These are phyloP conservation scores for Fusarium graminum DNA, from an alignment of 2,329 filamentous ascomycete genomes.

Conservation along the genomic window DNA sequence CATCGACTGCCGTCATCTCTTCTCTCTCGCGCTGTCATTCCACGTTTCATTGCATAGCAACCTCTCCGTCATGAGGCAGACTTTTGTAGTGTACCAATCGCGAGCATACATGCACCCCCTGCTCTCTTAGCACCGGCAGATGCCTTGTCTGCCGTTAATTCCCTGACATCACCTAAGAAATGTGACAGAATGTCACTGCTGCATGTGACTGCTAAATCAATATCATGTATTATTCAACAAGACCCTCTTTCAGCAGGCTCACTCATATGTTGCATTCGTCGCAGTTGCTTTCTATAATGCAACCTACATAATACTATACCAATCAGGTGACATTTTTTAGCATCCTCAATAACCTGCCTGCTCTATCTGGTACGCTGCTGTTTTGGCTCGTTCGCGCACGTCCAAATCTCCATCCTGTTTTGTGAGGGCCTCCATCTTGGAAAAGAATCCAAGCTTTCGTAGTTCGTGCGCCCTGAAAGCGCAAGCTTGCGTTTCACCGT, in stretches of 20 bases:
- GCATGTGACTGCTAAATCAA: slow-evolving; percentile 5
- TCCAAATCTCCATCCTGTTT: slow-evolving; percentile 81
- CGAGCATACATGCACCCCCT: slow-evolving; percentile 19
- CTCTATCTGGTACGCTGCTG: slow-evolving; percentile 79
- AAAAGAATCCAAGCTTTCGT: slow-evolving; percentile 76
- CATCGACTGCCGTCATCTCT: slow-evolving; percentile 21
- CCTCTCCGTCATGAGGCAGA: slow-evolving; percentile 29
- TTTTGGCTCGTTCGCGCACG: slow-evolving; percentile 86
- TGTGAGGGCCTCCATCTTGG: slow-evolving; percentile 71
- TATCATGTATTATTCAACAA: slow-evolving; percentile 17
- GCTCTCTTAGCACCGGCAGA: slow-evolving; percentile 34
- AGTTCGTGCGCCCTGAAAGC: slow-evolving; percentile 76
- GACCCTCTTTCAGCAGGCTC: slow-evolving; percentile 2
- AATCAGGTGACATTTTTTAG: slow-evolving; percentile 11
- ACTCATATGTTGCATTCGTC: slow-evolving; percentile 12
- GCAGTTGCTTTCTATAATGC: slow-evolving; percentile 14
- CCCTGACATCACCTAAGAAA: slow-evolving; percentile 32
- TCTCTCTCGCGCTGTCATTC: slow-evolving; percentile 23
- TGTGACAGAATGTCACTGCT: slow-evolving; percentile 8
- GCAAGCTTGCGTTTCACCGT: slow-evolving; percentile 73
- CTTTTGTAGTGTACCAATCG: slow-evolving; percentile 27
- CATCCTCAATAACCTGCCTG: slow-evolving; percentile 49
- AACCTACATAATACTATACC: slow-evolving; percentile 12
- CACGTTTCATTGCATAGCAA: slow-evolving; percentile 34
- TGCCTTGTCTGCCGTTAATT: slow-evolving; percentile 33